These are phyloP conservation scores for Citrus sinensis DNA, from an alignment of 345 rosid species.

Conservation along the genomic window DVS_A1.0 CM039162.1:20004501-20005000, in stretches of 20 bases:
- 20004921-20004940: slow-evolving; percentile 76
- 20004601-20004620: slow-evolving; percentile 94
- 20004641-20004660: neutral
- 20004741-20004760: neutral
- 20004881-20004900: slow-evolving; percentile 89
- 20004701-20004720: neutral
- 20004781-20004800: neutral
- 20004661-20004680: neutral
- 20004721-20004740: neutral
- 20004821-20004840: neutral
- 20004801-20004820: neutral
- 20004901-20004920: slow-evolving; percentile 96
- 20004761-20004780: neutral
- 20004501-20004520: slow-evolving; percentile 8
- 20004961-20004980: slow-evolving; percentile 88
- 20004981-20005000: slow-evolving; percentile 82
- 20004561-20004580: slow-evolving; percentile 98
- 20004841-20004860: slow-evolving; percentile 18
- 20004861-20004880: slow-evolving; percentile 87
- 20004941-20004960: slow-evolving; percentile 86
- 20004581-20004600: slow-evolving; percentile 83
- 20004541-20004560: slow-evolving; percentile 96
- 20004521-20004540: slow-evolving; percentile 53
- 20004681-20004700: neutral
- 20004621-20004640: slow-evolving; percentile 87